Base-by-base conservation (phyloP, 2,329 filamentous ascomycete genomes). In the Scedosporium dehoogii region DNA sequence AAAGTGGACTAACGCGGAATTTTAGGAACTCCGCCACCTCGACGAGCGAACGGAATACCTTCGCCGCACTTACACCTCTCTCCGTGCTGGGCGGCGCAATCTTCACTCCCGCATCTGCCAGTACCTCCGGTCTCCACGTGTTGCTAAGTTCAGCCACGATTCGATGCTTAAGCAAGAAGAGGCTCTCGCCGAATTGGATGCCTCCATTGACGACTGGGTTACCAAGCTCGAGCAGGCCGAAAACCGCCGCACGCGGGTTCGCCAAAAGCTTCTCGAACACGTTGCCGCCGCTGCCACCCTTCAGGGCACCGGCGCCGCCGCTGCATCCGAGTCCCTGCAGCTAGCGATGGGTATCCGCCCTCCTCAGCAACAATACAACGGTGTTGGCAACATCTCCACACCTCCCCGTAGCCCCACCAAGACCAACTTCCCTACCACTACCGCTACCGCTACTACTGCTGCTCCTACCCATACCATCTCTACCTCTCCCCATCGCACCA, bases 211-310 rank as follows among this genome's bases (percentile, higher is more conserved):
- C 68, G 88, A 91, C 70, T 92, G 90, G 87, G 85, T 90, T 58
- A 79, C 76, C 67, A 92, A 92, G 75, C 81, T 92, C n/a, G 90
- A 92, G 70, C 83, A 88, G 65, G 88, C 89, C 9, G 90, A 93
- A 73, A 91, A 92, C 70, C 81, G 90, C 69, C 85, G 89, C 48
- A 87, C 85, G 16, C 81, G 88, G 6, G 85, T 93, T 55, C 83
- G 89, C 44, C 89, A 92, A 71, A 93, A 92, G 78, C 78, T 93
- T 12, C 81, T 93, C 3, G 89, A 93, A 73, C 90, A 93, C 69
- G 86, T 92, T 60, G 89, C 90, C 57, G 90, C 88, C 16, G 87
- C 89, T 2, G 76, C 84, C 60, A 83, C 83, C 6, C 76, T 88
- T 12, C 72, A 76, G 38, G 58, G 70, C 14, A 67, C 70, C 10